phyloP scores from a whole-genome alignment of 768 basidiomycete genomes.

The Podaxis rugospora region DNA sequence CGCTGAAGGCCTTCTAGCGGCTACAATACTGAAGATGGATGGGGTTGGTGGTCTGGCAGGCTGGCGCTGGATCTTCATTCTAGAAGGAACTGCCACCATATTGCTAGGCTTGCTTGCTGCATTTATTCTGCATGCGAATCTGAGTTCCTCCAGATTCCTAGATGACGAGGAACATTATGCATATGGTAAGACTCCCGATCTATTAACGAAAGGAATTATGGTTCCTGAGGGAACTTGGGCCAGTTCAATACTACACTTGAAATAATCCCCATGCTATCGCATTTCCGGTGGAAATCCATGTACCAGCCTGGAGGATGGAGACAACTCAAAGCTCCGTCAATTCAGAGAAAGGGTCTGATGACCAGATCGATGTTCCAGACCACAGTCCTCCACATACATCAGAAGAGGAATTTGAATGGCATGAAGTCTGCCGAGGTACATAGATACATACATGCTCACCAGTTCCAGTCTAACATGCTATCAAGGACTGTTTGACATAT shows the following conservation, averaged over 20 bases:
- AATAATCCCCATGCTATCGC: constrained; percentile 24
- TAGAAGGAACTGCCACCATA: constrained; percentile 25
- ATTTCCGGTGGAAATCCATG: not conserved
- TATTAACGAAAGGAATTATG: constrained; percentile 22
- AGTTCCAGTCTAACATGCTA: too few species aligned
- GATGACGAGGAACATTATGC: constrained; percentile 24
- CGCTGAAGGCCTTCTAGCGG: constrained; percentile 31
- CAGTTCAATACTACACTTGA: not conserved
- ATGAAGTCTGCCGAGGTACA: constrained; percentile 2
- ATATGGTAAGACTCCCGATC: constrained; percentile 26
- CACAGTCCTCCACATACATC: not conserved
- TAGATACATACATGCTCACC: too few species aligned
- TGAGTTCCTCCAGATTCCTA: constrained; percentile 22
- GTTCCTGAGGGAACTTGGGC: not conserved
- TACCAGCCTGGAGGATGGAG: not conserved
- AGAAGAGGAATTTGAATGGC: constrained; percentile 6
- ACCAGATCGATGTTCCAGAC: not conserved
- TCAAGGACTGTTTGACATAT: constrained; percentile 8
- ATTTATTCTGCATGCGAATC: constrained; percentile 11
- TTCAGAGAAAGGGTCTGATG: not conserved
- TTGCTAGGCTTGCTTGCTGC: constrained; percentile 21
- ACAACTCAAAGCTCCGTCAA: not conserved
- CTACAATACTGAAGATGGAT: constrained; percentile 23
- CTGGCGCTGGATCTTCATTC: constrained; percentile 31
- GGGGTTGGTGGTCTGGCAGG: constrained; percentile 23